Base-by-base conservation (phyloP, 371 early-diverging fungal species). In the Apophysomyces elegans region DNA sequence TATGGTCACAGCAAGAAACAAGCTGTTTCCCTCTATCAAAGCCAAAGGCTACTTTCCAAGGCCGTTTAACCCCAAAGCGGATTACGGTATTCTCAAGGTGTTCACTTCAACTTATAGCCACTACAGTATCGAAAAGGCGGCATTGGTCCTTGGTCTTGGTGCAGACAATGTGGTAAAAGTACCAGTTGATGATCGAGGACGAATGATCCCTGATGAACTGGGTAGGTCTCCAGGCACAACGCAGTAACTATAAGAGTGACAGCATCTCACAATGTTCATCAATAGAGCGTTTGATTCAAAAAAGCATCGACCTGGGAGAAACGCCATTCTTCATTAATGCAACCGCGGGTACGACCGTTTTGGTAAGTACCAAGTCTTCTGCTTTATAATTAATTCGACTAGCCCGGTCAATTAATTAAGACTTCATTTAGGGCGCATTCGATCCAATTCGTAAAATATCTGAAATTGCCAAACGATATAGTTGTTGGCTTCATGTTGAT, bases 291-390 rank as follows among this genome's bases (percentile, higher is more conserved):
- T 45, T 84, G 46, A 78, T 93, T 13, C 67, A 73, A 21, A 67
- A 70, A 13, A 75, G 83, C 1, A 67, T 86, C 13, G 74, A 64
- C 18, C 67, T 70, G 12, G 76, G 70, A 35, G 78, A 78, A 38
- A 80, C 81, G 8, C 95, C 95, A 13, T 95, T 93, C 67, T 93
- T 93, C 67, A 86, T 95, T 67, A 92, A 92, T 71, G 89, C 89
- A 7, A 95, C 95, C 1, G 90, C 93, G 16, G 96, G 95, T 32
- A 95, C 96, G 0, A 95, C 95, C 4, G 95, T 95, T 1, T 72
- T 95, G 70, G 84, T 84, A 73, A 66, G 47, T 18, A 61, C 21
- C 35, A 36, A 60, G 1, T 44, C 8, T 12, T 47, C 6, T 44
- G 26, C 61, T 38, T 26, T 26, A 26, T 26, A 26, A 26, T 26